phyloP scores from a whole-genome alignment of 306 rosid species.

The Abrus precatorius region DNA sequence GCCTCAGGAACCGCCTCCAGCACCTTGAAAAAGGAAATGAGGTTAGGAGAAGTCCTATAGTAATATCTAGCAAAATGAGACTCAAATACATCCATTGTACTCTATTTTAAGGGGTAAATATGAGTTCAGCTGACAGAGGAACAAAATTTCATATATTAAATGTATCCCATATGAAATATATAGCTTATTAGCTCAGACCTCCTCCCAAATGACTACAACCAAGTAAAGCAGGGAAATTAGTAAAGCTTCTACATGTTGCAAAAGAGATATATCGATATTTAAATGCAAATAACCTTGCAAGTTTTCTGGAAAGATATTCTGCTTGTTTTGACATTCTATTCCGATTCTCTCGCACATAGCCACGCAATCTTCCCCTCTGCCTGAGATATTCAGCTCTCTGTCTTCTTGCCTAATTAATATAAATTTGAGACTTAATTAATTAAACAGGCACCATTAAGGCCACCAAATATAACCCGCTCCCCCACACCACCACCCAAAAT shows the following conservation, averaged over 20 bases:
- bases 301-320: constrained; percentile 74
- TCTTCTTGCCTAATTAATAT: constrained; percentile 75
- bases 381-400: constrained; percentile 90
- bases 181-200: constrained; percentile 22
- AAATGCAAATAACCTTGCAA: constrained; percentile 73
- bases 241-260: constrained; percentile 27
- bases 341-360: constrained; percentile 58
- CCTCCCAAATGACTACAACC: constrained; percentile 27
- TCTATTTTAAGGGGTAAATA: not conserved
- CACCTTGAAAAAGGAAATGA: constrained; percentile 63
- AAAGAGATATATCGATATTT: not conserved
- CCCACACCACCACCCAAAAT: not conserved
- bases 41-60: constrained; percentile 14
- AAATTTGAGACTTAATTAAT: constrained; percentile 25
- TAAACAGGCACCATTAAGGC: constrained; percentile 26
- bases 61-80: constrained; percentile 32
- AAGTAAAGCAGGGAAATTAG: constrained; percentile 10
- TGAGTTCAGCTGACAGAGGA: constrained; percentile 9
- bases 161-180: not conserved
- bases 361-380: constrained; percentile 75
- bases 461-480: not conserved
- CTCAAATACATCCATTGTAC: not conserved
- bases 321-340: constrained; percentile 73
- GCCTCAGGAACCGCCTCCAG: constrained; percentile 77
- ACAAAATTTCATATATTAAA: constrained; percentile 22